A percentile compares a stretch with the other conserved stretches of the same genome.
phyloP scores from a whole-genome alignment of 108 stramenopile genomes.

The Stephanodiscus triporus region DNA sequence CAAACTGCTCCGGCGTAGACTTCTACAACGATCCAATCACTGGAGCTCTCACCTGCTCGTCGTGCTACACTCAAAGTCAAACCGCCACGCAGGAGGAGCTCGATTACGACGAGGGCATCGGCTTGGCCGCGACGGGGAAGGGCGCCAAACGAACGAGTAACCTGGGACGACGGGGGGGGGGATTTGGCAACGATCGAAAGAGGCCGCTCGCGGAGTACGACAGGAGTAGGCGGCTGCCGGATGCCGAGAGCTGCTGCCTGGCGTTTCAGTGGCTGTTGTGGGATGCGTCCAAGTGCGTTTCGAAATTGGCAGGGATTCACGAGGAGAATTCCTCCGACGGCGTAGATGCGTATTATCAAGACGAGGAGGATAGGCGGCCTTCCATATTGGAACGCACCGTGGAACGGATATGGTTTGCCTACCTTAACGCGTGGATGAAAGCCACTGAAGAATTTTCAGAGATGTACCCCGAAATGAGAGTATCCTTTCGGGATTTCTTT shows the following conservation, averaged over 20 bases:
- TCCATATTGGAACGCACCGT: conserved; percentile 29
- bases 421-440: conserved; percentile 63
- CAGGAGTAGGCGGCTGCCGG: conserved; percentile 45
- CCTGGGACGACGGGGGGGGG: neutral
- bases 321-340: conserved; percentile 7
- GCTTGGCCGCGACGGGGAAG: conserved; percentile 43
- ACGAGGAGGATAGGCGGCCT: neutral
- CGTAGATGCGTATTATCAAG: neutral
- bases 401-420: conserved; percentile 60
- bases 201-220: conserved; percentile 56
- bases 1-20: conserved; percentile 65
- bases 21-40: conserved; percentile 67
- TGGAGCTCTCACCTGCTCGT: conserved; percentile 59
- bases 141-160: conserved; percentile 1
- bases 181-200: neutral
- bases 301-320: conserved; percentile 25
- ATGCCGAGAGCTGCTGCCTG: conserved; percentile 58
- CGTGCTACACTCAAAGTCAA: conserved; percentile 78
- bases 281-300: conserved; percentile 47
- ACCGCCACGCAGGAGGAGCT: conserved; percentile 59
- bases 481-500: conserved; percentile 74
- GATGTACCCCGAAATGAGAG: conserved; percentile 71
- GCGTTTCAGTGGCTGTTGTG: conserved; percentile 55
- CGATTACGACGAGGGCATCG: conserved; percentile 59
- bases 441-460: conserved; percentile 51